Base-by-base conservation (phyloP, 306 rosid species). In the Acacia acuminata region DNA sequence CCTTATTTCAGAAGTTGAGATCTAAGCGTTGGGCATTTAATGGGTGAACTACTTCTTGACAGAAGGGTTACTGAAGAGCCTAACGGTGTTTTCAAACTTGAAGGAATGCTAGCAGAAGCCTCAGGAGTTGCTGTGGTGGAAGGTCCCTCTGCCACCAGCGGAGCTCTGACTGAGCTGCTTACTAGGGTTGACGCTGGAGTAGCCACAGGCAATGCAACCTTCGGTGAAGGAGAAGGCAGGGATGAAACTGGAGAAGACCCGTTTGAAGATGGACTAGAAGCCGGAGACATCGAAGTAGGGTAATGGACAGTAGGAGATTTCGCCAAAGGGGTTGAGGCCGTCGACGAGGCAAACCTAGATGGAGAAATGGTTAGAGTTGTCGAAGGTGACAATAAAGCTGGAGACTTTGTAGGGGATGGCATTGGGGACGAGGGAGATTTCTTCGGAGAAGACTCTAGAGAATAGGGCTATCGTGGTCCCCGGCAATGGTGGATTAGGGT, bases 11-110 rank as follows among this genome's bases (percentile, higher is more conserved):
- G 27, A 27, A 27, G 27, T 27, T 1, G 1, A 27, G 1, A 27
- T 27, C 27, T 32, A 3, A 32, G 34, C 34, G 34, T 32, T 32
- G 3, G 34, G 34, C 34, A 2, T 32, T 32, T 32, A 32, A 34
- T 34, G 4, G 97, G 97, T 2, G 89, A 72, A 42, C 87, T 27
- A 27, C 27, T 27, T 27, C 27, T 27, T 27, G 27, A 27, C 27
- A 27, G 27, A 27, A 27, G 27, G 27, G 27, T 27, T 27, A 0
- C 27, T 27, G 27, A 27, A 27, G 27, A 27, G 27, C 27, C 82
- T 2, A 92, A 84, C 0, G 94, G 96, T 0, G 89, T 61, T 30
- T 87, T 82, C 4, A 94, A 87, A 81, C 90, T 90, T 1, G 93
- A 82, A 53, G 97, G 93, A 78, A 90, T 85, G 4, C 82, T 78